Conservation (phyloP, 1,284 basidiomycete genomes). For the Xerocomus minutiporus region DNA sequence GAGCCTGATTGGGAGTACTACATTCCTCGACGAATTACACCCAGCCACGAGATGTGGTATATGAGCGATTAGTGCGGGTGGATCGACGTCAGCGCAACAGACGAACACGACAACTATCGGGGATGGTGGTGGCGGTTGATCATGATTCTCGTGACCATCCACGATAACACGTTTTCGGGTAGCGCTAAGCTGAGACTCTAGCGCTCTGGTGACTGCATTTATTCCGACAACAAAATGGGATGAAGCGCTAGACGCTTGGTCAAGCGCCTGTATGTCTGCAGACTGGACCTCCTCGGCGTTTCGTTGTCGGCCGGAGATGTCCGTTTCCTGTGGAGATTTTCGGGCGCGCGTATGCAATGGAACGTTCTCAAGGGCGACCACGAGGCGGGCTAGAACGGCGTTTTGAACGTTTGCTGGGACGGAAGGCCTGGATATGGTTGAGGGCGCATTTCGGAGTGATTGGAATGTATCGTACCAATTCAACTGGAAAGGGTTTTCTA, state of each 20-base stretch:
- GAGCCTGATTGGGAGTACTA: conserved; percentile 44
- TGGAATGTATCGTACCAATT: conserved; percentile 46
- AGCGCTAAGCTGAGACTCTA: conserved; percentile 58
- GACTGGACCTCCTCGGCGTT: conserved; percentile 4
- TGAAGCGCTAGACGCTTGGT: conserved; percentile 9
- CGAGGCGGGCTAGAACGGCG: conserved; percentile 45
- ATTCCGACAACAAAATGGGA: conserved; percentile 65
- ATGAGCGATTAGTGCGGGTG: conserved; percentile 65
- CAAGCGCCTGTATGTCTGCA: neutral
- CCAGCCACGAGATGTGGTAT: conserved; percentile 69
- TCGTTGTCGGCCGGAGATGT: neutral
- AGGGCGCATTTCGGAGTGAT: neutral
- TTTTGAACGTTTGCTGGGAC: conserved; percentile 64
- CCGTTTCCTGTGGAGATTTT: conserved; percentile 5
- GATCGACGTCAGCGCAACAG: conserved; percentile 69
- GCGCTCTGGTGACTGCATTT: conserved; percentile 72
- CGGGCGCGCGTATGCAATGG: conserved; percentile 10
- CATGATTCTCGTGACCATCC: conserved; percentile 8
- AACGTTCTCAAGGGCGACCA: conserved; percentile 41
- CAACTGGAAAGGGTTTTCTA: conserved; percentile 70
- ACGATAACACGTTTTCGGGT: conserved; percentile 28
- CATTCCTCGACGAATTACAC: conserved; percentile 50
- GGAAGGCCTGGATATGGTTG: conserved; percentile 51
- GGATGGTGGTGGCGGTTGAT: conserved; percentile 20
- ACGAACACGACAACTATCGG: conserved; percentile 53